phyloP scores from a whole-genome alignment of 495 filamentous ascomycete genomes.

The Acidomyces sp. region DNA sequence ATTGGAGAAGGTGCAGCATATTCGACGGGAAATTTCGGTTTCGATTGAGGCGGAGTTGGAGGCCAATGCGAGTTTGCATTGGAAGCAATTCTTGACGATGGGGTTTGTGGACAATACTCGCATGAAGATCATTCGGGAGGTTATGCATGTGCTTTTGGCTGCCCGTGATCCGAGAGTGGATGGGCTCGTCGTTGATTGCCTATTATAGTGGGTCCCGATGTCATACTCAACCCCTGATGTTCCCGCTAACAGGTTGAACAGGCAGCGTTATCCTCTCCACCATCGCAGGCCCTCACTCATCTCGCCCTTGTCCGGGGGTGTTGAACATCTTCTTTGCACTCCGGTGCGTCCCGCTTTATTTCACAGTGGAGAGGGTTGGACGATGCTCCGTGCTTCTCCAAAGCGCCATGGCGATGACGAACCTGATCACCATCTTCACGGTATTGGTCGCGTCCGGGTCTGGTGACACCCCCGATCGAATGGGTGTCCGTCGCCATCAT shows the following conservation, averaged over 20 bases:
- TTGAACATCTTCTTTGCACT: slow-evolving; percentile 22
- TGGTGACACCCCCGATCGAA: slow-evolving; percentile 4
- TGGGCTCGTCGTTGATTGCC: slow-evolving; percentile 20
- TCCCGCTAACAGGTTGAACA: background rate
- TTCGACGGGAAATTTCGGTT: slow-evolving; percentile 15
- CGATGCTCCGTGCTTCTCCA: slow-evolving; percentile 18
- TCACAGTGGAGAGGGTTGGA: slow-evolving; percentile 21
- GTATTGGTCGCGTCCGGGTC: slow-evolving; percentile 8
- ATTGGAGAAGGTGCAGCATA: slow-evolving; percentile 15
- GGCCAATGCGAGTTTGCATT: slow-evolving; percentile 17
- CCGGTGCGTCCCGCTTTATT: slow-evolving; percentile 20
- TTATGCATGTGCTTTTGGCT: slow-evolving; percentile 21
- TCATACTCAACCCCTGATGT: background rate
- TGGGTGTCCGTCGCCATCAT: slow-evolving; percentile 19
- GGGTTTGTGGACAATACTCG: slow-evolving; percentile 18
- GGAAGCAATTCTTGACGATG: slow-evolving; percentile 20
- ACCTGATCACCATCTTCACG: slow-evolving; percentile 18
- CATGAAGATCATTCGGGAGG: slow-evolving; percentile 19
- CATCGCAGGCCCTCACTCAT: slow-evolving; percentile 14
- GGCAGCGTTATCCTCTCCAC: slow-evolving; percentile 19
- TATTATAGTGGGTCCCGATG: slow-evolving; percentile 16
- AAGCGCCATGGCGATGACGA: slow-evolving; percentile 19
- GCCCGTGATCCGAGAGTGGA: slow-evolving; percentile 21
- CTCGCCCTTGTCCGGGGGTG: slow-evolving; percentile 17
- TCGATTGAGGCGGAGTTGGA: slow-evolving; percentile 19